A percentile compares a stretch with the other conserved stretches of the same genome.
phyloP scores from a whole-genome alignment of 805 yeast genomes.

The Metschnikowia anglica region DNA sequence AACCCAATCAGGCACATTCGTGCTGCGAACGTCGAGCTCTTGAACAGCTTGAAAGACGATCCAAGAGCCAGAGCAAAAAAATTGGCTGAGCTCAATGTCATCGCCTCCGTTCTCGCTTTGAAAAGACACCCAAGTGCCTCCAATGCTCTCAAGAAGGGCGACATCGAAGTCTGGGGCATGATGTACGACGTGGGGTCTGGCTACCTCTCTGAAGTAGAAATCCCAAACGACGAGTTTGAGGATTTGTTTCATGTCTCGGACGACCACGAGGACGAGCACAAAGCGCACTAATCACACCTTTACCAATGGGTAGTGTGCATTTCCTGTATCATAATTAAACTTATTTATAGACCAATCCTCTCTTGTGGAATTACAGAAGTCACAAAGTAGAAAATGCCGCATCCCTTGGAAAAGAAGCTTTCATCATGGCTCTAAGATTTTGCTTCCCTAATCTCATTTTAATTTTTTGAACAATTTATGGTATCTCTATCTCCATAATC shows the following conservation, averaged over 20 bases:
- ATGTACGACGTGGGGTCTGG: constrained; percentile 24
- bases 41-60: constrained; percentile 18
- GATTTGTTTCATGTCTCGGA: constrained; percentile 42
- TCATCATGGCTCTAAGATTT: too few relatives aligned
- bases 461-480: too few relatives aligned
- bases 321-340: constrained; percentile 5
- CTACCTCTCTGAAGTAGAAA: constrained; percentile 22
- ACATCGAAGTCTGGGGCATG: constrained; percentile 25
- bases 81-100: constrained; percentile 24
- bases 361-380: too few relatives aligned
- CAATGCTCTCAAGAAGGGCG: constrained; percentile 22
- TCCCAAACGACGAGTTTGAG: constrained; percentile 43
- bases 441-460: too few relatives aligned
- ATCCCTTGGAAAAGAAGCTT: too few relatives aligned
- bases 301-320: not conserved
- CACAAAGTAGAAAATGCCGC: too few relatives aligned
- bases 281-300: constrained; percentile 20
- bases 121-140: constrained; percentile 24
- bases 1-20: constrained; percentile 24
- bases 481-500: not conserved
- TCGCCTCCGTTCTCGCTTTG: constrained; percentile 21
- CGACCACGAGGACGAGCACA: constrained; percentile 27
- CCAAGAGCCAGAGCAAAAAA: constrained; percentile 22
- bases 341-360: constrained; percentile 3
- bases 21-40: constrained; percentile 20